A percentile compares a stretch with the other conserved stretches of the same genome.
These are phyloP conservation scores for Hyaloscypha finlandica DNA, from an alignment of 495 filamentous ascomycete genomes.

Conservation along the genomic window DNA sequence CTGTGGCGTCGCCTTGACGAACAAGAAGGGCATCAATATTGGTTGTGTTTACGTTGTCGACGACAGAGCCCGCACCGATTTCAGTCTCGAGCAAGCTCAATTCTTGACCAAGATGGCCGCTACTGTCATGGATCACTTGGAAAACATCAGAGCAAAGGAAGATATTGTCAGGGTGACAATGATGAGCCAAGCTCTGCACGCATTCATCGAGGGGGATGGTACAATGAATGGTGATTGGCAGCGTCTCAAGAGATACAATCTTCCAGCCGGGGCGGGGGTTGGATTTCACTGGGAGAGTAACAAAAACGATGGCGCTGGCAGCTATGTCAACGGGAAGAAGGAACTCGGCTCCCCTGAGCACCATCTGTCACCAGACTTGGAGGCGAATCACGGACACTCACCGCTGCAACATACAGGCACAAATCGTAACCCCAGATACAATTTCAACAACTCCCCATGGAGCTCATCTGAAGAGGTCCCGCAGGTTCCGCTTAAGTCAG, in stretches of 20 bases:
- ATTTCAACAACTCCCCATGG: conserved; percentile 23
- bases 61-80: conserved; percentile 33
- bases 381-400: conserved; percentile 7
- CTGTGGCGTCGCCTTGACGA: conserved; percentile 39
- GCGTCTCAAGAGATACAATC: conserved; percentile 22
- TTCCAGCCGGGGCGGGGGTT: conserved; percentile 18
- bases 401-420: conserved; percentile 18
- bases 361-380: not conserved
- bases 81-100: conserved; percentile 35
- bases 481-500: conserved; percentile 18
- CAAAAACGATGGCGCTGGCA: conserved; percentile 13
- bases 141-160: conserved; percentile 36
- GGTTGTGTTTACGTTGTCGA: conserved; percentile 41
- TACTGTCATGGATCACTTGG: conserved; percentile 47
- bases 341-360: not conserved
- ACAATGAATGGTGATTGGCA: conserved; percentile 25
- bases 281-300: conserved; percentile 25
- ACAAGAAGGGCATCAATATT: conserved; percentile 36
- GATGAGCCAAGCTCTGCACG: conserved; percentile 38
- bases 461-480: conserved; percentile 13
- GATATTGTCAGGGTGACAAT: conserved; percentile 37
- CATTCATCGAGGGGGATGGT: conserved; percentile 37
- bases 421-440: conserved; percentile 12
- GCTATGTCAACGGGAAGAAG: conserved; percentile 14
- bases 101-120: conserved; percentile 43